phyloP scores from a whole-genome alignment of 2,329 filamentous ascomycete genomes.

The Penicillium sp. region DNA sequence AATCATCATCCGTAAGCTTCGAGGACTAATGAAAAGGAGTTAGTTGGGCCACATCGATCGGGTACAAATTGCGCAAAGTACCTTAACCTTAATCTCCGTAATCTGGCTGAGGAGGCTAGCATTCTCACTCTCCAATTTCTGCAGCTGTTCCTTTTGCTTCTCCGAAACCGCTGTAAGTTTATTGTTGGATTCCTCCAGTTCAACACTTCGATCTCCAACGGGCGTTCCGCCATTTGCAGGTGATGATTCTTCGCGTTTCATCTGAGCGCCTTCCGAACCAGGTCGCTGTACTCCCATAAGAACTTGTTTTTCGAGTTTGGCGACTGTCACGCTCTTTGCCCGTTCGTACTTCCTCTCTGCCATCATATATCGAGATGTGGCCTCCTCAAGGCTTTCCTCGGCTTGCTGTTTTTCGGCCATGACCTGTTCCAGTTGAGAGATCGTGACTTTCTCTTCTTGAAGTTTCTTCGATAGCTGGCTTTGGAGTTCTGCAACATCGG shows the following conservation, averaged over 20 bases:
- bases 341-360: constrained; percentile 94
- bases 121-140: constrained; percentile 73
- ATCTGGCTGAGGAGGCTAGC: constrained; percentile 73
- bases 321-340: constrained; percentile 80
- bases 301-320: constrained; percentile 87
- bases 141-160: constrained; percentile 86
- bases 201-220: constrained; percentile 58
- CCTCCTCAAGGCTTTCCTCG: constrained; percentile 80
- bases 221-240: constrained; percentile 55
- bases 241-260: constrained; percentile 51
- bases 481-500: constrained; percentile 71
- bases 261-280: constrained; percentile 48
- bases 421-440: constrained; percentile 71
- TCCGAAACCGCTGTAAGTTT: constrained; percentile 72
- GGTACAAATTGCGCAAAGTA: constrained; percentile 24
- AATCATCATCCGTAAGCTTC: constrained; percentile 84
- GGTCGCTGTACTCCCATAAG: constrained; percentile 61
- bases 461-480: constrained; percentile 70
- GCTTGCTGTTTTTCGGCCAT: constrained; percentile 77
- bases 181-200: constrained; percentile 71
- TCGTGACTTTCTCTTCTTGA: constrained; percentile 76
- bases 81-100: constrained; percentile 64
- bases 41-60: constrained; percentile 2
- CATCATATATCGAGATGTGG: constrained; percentile 87
- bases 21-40: constrained; percentile 53